Evolutionary conservation across 2,329 filamentous ascomycete genomes (phyloP), one percentile per base, ranked within the genome.

Genomic region (Scolecobasidium constrictum): DNA sequence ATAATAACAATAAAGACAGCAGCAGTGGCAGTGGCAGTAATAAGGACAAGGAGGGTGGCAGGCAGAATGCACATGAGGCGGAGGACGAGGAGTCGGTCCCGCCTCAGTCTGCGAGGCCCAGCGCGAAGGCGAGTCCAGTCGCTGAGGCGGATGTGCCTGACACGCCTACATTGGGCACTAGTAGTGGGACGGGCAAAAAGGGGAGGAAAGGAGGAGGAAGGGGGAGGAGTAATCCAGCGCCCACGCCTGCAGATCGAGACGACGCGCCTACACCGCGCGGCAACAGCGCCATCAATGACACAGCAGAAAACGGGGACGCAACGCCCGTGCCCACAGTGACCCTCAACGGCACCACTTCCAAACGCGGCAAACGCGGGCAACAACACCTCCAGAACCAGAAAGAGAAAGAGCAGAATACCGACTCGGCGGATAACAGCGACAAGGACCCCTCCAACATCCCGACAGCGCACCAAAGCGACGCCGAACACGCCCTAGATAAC

Each of bases 401-500:
- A 19, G 15, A 34, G 15, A 36, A 13, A 17, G 16, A 41, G 16
- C n/a, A 15, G 11, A 34, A 7, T 41, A 21, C 26, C 13, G 38
- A 31, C 3, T 19, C 26, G 4, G 31, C 31, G 13, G 17, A 5
- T 5, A 42, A 42, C n/a, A 33, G 40, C 12, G 23, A 23, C 15
- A 22, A 28, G 6, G 40, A 35, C 18, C 40, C 40, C n/a, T 35
- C 40, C 5, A 36, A 36, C 11, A n/a, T n/a, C n/a, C n/a, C n/a
- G n/a, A n/a, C n/a, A n/a, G n/a, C n/a, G n/a, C n/a, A n/a, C n/a
- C n/a, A n/a, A n/a, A n/a, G 34, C 13, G 34, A 19, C 17, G 34
- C 11, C 12, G 28, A 39, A 9, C 6, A 11, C 18, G 26, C 37
- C 6, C 7, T 16, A 7, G n/a, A 37, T 9, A 23, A n/a, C 37